Evolutionary conservation across 75 land plant genomes (phyloP).

Genomic region (Ceratopteris richardii): DNA sequence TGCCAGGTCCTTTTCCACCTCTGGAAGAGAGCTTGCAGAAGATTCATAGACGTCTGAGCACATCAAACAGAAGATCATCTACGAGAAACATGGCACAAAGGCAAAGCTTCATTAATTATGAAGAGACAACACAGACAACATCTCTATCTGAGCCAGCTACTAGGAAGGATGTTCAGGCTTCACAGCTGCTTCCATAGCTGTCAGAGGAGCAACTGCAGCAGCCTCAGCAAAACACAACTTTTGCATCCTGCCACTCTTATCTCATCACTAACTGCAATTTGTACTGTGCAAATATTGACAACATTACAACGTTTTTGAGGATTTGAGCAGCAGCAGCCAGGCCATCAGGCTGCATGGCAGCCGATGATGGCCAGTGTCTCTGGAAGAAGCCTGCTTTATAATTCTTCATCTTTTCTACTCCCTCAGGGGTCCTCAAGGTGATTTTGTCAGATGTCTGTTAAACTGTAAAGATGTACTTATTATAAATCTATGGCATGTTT

Average conservation of each 20-base stretch:
- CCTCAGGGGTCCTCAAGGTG: slow-evolving; percentile 93
- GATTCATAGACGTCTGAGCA: slow-evolving; percentile 62
- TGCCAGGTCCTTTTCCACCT: slow-evolving; percentile 95
- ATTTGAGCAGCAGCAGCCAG: background rate
- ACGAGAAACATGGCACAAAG: slow-evolving; percentile 9
- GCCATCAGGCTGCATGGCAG: slow-evolving; percentile 11
- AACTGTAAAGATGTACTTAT: background rate
- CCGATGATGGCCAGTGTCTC: slow-evolving; percentile 40
- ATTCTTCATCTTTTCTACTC: slow-evolving; percentile 44
- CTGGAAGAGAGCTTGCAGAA: slow-evolving; percentile 91
- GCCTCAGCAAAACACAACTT: slow-evolving; percentile 33
- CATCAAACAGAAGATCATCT: slow-evolving; percentile 26
- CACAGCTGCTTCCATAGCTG: slow-evolving; percentile 6
- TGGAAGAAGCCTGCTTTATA: slow-evolving; percentile 10
- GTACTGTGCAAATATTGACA: background rate
- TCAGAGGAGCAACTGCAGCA: slow-evolving; percentile 5
- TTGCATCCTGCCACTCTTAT: slow-evolving; percentile 34
- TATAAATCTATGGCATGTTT: too few relatives aligned
- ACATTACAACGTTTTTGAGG: slow-evolving; percentile 4
- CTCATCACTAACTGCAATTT: background rate
- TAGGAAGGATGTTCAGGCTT: slow-evolving; percentile 15
- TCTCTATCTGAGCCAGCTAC: background rate
- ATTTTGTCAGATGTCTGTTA: slow-evolving; percentile 19
- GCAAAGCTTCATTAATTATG: slow-evolving; percentile 2
- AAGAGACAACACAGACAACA: background rate